Evolutionary conservation across 148 eudicot species (phyloP).

Genomic region (Vaccinium macrocarpon): DNA sequence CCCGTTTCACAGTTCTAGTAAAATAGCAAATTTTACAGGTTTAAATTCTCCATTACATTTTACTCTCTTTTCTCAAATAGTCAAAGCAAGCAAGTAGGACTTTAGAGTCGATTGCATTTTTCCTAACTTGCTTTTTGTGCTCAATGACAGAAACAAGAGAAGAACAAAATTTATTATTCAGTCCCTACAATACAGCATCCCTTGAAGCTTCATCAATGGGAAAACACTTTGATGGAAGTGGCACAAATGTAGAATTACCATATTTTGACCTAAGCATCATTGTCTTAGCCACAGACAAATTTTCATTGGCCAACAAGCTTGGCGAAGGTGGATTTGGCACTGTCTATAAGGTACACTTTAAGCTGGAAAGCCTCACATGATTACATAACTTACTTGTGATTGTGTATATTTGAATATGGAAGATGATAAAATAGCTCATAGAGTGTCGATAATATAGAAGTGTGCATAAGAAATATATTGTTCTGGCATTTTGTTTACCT

Average conservation of each 20-base stretch:
- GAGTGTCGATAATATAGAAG: neutral
- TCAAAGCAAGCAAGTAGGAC: neutral
- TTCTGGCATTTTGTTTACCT: neutral
- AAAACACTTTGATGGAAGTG: slow-evolving; percentile 29
- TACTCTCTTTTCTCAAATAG: neutral
- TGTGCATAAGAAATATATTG: neutral
- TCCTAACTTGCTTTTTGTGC: neutral
- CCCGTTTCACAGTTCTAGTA: neutral
- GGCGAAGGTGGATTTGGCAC: slow-evolving; percentile 33
- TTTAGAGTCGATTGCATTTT: neutral
- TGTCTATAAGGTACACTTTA: slow-evolving; percentile 25
- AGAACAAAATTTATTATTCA: slow-evolving; percentile 19
- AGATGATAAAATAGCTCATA: neutral
- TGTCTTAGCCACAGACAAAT: slow-evolving; percentile 22
- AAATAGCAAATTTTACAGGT: neutral
- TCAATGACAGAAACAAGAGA: slow-evolving; percentile 24
- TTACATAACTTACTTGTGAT: neutral
- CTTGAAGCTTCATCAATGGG: slow-evolving; percentile 9
- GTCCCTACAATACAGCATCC: neutral
- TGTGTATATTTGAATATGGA: neutral
- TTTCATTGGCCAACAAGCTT: slow-evolving; percentile 16
- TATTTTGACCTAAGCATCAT: slow-evolving; percentile 20
- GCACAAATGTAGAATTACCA: slow-evolving; percentile 23
- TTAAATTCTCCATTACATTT: neutral
- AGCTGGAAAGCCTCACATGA: neutral